Percentiles rank a stretch among this genome's conserved stretches.
Evolutionary conservation across 306 rosid species (phyloP).

Genomic region (Phaseolus lunatus): DNA sequence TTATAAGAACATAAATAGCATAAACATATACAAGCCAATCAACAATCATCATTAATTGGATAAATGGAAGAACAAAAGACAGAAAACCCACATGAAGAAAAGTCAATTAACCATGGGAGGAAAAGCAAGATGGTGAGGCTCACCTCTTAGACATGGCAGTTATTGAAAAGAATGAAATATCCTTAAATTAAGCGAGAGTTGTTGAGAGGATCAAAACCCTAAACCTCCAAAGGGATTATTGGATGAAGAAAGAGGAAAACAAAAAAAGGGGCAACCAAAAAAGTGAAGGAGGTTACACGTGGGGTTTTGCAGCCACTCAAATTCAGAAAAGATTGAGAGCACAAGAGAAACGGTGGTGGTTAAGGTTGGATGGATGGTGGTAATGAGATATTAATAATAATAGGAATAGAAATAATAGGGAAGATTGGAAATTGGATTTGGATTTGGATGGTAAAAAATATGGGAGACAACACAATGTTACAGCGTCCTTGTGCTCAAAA

Average conservation of each 20-base stretch:
- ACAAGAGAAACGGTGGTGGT: conserved; percentile 12
- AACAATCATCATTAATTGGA: neutral
- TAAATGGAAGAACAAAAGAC: neutral
- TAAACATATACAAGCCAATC: conserved; percentile 5
- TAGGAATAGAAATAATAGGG: conserved; percentile 3
- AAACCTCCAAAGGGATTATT: conserved; percentile 47
- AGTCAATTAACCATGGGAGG: neutral
- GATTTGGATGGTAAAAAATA: conserved; percentile 34
- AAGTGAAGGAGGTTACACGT: conserved; percentile 34
- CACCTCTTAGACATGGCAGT: conserved; percentile 60
- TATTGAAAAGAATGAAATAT: neutral
- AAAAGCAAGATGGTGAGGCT: neutral
- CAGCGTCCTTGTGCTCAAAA: neutral
- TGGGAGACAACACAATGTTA: neutral
- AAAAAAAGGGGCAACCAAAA: neutral
- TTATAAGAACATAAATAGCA: conserved; percentile 17
- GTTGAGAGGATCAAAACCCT: conserved; percentile 53
- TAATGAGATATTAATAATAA: neutral
- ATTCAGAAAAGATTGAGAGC: neutral
- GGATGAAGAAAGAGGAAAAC: conserved; percentile 16
- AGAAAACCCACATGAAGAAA: conserved; percentile 9
- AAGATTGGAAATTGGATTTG: conserved; percentile 21
- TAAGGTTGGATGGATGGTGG: conserved; percentile 19
- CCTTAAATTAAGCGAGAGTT: conserved; percentile 23
- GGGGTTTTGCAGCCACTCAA: conserved; percentile 49